Evolutionary conservation across 2,329 filamentous ascomycete genomes (phyloP), one percentile per base, ranked within the genome.

Genomic region (Scedosporium boydii): DNA sequence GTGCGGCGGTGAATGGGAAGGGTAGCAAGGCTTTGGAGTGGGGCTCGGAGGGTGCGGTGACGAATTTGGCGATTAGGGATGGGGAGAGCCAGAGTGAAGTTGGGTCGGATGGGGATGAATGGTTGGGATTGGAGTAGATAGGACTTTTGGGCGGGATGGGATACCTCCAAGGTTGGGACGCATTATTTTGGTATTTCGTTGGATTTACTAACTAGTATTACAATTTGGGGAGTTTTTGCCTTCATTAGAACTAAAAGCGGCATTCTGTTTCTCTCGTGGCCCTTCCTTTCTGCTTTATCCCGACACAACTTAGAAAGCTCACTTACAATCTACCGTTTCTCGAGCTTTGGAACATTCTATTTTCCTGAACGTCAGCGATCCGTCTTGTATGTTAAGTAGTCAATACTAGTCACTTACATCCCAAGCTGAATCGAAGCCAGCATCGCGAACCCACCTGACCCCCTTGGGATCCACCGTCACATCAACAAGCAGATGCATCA

Each of bases 51-150:
- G 63, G 69, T 59, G 66, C 65, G 4, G 70, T 70, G 23, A 65
- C 69, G 42, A 73, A 74, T 62, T 69, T 71, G 57, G 65, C 76
- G 56, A 69, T 68, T 44, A 69, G 74, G 64, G 68, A 72, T 55
- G 72, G 68, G 6, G 67, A 62, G 12, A 72, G 69, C n/a, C n/a
- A n/a, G 34, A 69, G 70, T 9, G 72, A 71, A 12, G 73, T 69
- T n/a, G 77, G 74, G 53, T 73, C 72, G 58, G 75, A 75, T 56
- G 74, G 70, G 38, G 76, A 76, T 62, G 63, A 66, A 57, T 66
- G 65, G 65, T 29, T 65, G 46, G 65, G 65, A 14, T 26, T 65
- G 21, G 63, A 66, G 21, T 66, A 66, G 55, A 56, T n/a, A 26
- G 16, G 21, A 23, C 12, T 44, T 5, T 53, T 6, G 21, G 16